Percentiles rank a stretch among this genome's conserved stretches.
phyloP scores from a whole-genome alignment of 108 stramenopile genomes.

The Cyclotella atomus region DNA sequence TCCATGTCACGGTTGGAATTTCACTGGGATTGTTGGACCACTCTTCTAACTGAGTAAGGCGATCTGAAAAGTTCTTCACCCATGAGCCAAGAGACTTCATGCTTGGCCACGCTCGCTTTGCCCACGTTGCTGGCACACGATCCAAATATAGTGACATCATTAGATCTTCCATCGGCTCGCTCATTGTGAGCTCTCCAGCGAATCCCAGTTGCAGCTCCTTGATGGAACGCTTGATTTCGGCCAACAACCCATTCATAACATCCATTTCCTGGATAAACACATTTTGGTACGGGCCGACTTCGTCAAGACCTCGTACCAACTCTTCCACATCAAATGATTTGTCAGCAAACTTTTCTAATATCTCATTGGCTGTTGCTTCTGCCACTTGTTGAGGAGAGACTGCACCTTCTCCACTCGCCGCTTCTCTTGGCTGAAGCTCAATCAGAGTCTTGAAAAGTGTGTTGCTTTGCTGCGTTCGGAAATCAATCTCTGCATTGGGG shows the following conservation, averaged over 20 bases:
- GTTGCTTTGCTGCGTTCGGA: constrained; percentile 87
- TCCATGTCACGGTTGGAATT: constrained; percentile 90
- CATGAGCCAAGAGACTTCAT: constrained; percentile 68
- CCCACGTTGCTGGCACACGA: constrained; percentile 77
- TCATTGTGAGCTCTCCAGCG: constrained; percentile 92
- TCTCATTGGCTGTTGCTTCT: constrained; percentile 55
- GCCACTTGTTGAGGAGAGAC: constrained; percentile 68
- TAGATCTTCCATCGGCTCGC: constrained; percentile 87
- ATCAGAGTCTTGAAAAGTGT: constrained; percentile 61
- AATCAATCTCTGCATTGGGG: constrained; percentile 95
- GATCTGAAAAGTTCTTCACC: constrained; percentile 70
- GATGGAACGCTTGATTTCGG: constrained; percentile 85
- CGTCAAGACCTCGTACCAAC: constrained; percentile 67
- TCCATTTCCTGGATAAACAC: constrained; percentile 94
- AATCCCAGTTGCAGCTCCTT: constrained; percentile 87
- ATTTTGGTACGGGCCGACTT: constrained; percentile 91
- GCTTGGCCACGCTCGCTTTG: constrained; percentile 85
- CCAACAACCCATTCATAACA: constrained; percentile 82
- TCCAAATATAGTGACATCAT: constrained; percentile 79
- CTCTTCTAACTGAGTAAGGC: constrained; percentile 83
- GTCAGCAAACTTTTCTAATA: constrained; percentile 86
- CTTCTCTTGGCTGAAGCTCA: constrained; percentile 63
- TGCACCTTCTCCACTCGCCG: constrained; percentile 43
- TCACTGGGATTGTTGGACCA: constrained; percentile 87
- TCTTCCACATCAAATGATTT: constrained; percentile 88